Evolutionary conservation across 345 rosid genomes (phyloP), one percentile per base, ranked within the genome.

Genomic region (Litchi chinensis): DNA sequence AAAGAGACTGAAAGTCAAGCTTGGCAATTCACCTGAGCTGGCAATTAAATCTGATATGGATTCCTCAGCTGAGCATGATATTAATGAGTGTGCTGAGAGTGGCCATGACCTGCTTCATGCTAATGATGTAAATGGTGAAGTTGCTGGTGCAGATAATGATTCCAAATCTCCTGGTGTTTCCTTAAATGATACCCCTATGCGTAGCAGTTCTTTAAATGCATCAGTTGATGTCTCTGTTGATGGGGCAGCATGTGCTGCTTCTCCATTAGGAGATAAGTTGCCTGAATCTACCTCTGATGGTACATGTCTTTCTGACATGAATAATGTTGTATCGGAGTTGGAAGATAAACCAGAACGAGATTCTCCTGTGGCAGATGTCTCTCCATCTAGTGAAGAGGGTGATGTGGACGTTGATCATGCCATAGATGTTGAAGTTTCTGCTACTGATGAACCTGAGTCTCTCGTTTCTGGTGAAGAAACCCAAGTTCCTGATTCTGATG

Each of bases 11-110:
- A 59, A 79, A 68, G 74, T 21, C 62, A 75, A 63, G 54, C 63
- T 57, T 21, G 74, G 16, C 52, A 64, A 44, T 57, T 54, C 63
- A 37, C 79, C 86, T 56, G 80, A 77, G 66, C 75, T 48, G 68
- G 86, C 76, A 73, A 75, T 60, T 62, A 75, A 84, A 76, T 76
- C 84, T 74, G 80, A 86, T 75, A 74, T 70, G 3, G 86, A 79
- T 79, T 80, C 84, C 69, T 83, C 84, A 8, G 73, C 85, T 52
- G 68, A 76, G 82, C 77, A 75, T 63, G 86, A 85, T 46, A 44
- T 48, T 68, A 11, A 65, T 57, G 81, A 79, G 68, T 65, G 70
- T 74, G 79, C 79, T 73, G 79, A 77, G 75, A 77, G 82, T 76
- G 80, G 39, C 63, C 21, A 82, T 74, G 82, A 43, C 63, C 28